phyloP scores from a whole-genome alignment of 1,139 yeast genomes.

The Debaryomycetaceae sp. region DNA sequence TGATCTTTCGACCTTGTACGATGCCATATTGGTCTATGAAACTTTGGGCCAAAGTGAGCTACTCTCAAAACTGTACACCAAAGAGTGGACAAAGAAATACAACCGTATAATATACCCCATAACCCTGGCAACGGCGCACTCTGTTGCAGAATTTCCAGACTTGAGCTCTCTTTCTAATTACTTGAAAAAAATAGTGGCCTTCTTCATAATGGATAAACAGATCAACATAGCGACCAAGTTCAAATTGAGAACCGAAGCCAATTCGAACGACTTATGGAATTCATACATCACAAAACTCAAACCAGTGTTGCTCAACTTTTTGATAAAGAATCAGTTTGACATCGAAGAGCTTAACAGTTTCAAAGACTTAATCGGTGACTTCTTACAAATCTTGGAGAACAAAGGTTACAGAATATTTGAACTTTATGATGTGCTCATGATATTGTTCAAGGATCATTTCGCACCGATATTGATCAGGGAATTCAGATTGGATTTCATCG shows the following conservation, averaged over 20 bases:
- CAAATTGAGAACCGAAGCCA: slow-evolving; percentile 50
- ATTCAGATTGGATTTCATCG: slow-evolving; percentile 60
- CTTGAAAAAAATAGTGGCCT: slow-evolving; percentile 66
- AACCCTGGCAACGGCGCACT: slow-evolving; percentile 50
- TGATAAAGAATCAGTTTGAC: slow-evolving; percentile 26
- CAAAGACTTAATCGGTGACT: slow-evolving; percentile 64
- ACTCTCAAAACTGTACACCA: slow-evolving; percentile 60
- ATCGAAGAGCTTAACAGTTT: slow-evolving; percentile 33
- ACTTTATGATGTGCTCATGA: slow-evolving; percentile 60
- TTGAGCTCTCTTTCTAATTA: slow-evolving; percentile 43
- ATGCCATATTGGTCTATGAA: slow-evolving; percentile 77
- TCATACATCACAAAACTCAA: slow-evolving; percentile 57
- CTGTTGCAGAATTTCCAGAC: slow-evolving; percentile 21
- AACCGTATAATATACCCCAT: slow-evolving; percentile 71
- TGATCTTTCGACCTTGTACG: slow-evolving; percentile 69
- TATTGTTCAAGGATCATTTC: slow-evolving; percentile 56
- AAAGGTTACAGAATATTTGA: slow-evolving; percentile 59
- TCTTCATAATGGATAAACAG: slow-evolving; percentile 71
- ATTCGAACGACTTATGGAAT: slow-evolving; percentile 77
- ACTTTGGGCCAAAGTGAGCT: slow-evolving; percentile 64
- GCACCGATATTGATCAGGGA: slow-evolving; percentile 53
- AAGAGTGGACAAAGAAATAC: slow-evolving; percentile 72
- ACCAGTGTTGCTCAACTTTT: slow-evolving; percentile 46
- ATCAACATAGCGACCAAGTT: slow-evolving; percentile 56
- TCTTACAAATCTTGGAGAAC: slow-evolving; percentile 74